Percentiles rank a stretch among this genome's conserved stretches.
Evolutionary conservation across 2,329 filamentous ascomycete genomes (phyloP).

Genomic region (Penicillium paneum): DNA sequence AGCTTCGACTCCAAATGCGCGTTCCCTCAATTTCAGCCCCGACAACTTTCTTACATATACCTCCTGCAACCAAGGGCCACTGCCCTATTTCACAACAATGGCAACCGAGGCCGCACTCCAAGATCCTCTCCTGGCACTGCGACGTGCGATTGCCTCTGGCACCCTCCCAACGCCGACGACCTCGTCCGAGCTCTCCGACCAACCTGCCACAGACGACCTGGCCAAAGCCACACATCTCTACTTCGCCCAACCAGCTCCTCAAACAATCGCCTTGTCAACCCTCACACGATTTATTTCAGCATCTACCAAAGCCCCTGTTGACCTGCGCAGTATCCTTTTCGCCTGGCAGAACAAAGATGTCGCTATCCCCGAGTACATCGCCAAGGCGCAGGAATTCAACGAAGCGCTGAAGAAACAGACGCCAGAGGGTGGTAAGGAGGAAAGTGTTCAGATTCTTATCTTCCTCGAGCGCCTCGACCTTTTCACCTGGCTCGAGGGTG

Average conservation of each 20-base stretch:
- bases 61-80: conserved; percentile 22
- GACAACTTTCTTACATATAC: neutral
- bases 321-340: conserved; percentile 93
- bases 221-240: conserved; percentile 74
- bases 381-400: conserved; percentile 75
- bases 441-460: conserved; percentile 78
- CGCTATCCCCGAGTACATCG: conserved; percentile 86
- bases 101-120: conserved; percentile 53
- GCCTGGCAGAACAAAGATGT: conserved; percentile 92
- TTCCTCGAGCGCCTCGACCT: conserved; percentile 91
- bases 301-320: conserved; percentile 63
- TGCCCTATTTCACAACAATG: conserved; percentile 44
- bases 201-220: conserved; percentile 61
- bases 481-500: conserved; percentile 88
- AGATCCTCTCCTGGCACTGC: conserved; percentile 79
- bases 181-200: conserved; percentile 60
- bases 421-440: conserved; percentile 35
- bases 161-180: conserved; percentile 70
- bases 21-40: conserved; percentile 9
- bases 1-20: conserved; percentile 17
- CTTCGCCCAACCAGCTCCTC: conserved; percentile 62
- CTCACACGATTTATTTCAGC: conserved; percentile 85
- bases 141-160: conserved; percentile 72
- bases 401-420: conserved; percentile 59
- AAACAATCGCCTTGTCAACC: conserved; percentile 65